Evolutionary conservation across 192 early-diverging fungal species (phyloP).

Genomic region (Umbelopsis isabellina): DNA sequence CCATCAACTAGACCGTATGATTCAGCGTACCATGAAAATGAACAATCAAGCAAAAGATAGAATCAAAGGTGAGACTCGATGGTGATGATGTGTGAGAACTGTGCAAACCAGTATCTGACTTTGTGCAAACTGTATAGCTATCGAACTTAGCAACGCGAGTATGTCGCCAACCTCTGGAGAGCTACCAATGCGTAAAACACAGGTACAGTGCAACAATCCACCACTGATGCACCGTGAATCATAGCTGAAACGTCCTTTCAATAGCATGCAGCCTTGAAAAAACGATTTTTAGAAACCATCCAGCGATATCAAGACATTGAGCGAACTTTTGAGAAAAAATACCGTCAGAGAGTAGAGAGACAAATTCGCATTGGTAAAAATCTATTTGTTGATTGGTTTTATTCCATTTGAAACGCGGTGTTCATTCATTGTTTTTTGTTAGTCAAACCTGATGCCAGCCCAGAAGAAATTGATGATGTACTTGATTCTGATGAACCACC

Average conservation of each 20-base stretch:
- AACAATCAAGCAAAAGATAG: slow-evolving; percentile 52
- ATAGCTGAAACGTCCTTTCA: neutral
- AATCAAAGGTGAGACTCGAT: slow-evolving; percentile 45
- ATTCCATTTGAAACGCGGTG: neutral
- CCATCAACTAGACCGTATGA: slow-evolving; percentile 30
- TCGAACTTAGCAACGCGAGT: slow-evolving; percentile 41
- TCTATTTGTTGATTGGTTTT: neutral
- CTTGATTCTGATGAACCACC: slow-evolving; percentile 73
- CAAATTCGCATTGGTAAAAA: slow-evolving; percentile 80
- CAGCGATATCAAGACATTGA: slow-evolving; percentile 81
- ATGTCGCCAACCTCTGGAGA: slow-evolving; percentile 35
- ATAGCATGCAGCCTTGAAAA: slow-evolving; percentile 55
- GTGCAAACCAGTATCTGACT: neutral
- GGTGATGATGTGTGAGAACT: neutral
- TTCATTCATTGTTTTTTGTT: neutral
- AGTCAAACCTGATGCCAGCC: slow-evolving; percentile 83
- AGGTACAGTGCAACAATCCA: slow-evolving; percentile 9
- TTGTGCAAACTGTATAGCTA: slow-evolving; percentile 20
- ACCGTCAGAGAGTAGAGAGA: slow-evolving; percentile 79
- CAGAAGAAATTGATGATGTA: slow-evolving; percentile 75
- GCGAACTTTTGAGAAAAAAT: slow-evolving; percentile 81
- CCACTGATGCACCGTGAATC: neutral
- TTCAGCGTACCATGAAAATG: slow-evolving; percentile 33
- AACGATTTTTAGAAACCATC: slow-evolving; percentile 67
- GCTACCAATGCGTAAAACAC: slow-evolving; percentile 44